Evolutionary conservation across 202 grass and related monocot genomes (phyloP).

Genomic region (Miscanthus sacchariflorus): DNA sequence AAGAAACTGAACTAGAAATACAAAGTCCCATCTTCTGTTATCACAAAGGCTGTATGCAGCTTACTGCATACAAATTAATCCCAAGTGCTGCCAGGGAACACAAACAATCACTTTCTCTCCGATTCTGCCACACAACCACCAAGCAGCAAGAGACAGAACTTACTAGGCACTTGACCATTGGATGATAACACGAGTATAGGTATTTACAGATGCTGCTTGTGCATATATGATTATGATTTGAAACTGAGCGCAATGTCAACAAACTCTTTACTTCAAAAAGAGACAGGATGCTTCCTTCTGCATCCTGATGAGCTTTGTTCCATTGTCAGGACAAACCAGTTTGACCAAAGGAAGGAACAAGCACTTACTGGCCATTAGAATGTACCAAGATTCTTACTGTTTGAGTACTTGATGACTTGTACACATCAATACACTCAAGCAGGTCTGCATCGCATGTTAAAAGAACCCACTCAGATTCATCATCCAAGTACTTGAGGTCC

Average conservation of each 20-base stretch:
- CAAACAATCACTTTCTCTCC: not conserved
- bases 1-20: slow-evolving; percentile 39
- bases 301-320: slow-evolving; percentile 35
- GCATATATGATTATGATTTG: slow-evolving; percentile 33
- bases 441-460: slow-evolving; percentile 91
- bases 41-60: slow-evolving; percentile 1
- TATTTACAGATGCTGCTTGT: slow-evolving; percentile 55
- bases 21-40: slow-evolving; percentile 14
- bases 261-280: slow-evolving; percentile 28
- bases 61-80: slow-evolving; percentile 16
- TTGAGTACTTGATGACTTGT: slow-evolving; percentile 65
- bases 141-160: slow-evolving; percentile 13
- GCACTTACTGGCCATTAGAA: slow-evolving; percentile 37
- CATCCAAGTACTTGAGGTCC: slow-evolving; percentile 89
- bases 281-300: slow-evolving; percentile 15
- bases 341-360: slow-evolving; percentile 49
- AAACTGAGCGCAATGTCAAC: not conserved
- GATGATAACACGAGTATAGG: slow-evolving; percentile 28
- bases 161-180: slow-evolving; percentile 20
- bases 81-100: slow-evolving; percentile 21
- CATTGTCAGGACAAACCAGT: slow-evolving; percentile 49
- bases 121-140: slow-evolving; percentile 5
- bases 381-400: slow-evolving; percentile 79
- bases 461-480: slow-evolving; percentile 95
- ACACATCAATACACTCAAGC: slow-evolving; percentile 87